These are phyloP conservation scores for Toxicodendron radicans DNA, from an alignment of 345 rosid genomes.

Conservation along the genomic window DNA sequence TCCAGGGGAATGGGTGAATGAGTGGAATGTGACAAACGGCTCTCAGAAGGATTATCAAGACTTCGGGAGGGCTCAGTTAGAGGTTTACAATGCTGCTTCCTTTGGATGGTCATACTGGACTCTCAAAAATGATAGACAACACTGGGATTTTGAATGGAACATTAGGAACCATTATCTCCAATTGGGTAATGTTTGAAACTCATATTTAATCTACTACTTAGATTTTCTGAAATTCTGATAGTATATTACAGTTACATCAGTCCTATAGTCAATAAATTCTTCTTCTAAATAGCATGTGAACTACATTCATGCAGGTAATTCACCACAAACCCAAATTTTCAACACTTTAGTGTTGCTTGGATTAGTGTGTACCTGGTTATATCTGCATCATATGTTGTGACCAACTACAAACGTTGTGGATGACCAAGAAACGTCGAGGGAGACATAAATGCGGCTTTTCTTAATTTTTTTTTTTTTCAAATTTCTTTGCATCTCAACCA, in stretches of 20 bases:
- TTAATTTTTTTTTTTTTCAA: background rate
- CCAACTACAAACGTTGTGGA: background rate
- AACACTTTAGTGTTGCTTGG: constrained; percentile 29
- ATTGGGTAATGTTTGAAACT: constrained; percentile 39
- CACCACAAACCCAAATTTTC: constrained; percentile 26
- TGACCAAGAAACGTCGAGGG: constrained; percentile 18
- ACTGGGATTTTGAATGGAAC: constrained; percentile 90
- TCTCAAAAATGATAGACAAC: constrained; percentile 59
- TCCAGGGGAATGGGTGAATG: constrained; percentile 84
- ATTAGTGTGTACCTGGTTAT: constrained; percentile 26
- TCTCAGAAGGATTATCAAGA: constrained; percentile 60
- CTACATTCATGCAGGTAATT: constrained; percentile 39
- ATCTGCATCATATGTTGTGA: constrained; percentile 29
- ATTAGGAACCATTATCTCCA: constrained; percentile 55
- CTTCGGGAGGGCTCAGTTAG: constrained; percentile 63
- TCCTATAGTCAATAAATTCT: background rate
- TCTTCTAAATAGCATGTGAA: constrained; percentile 6
- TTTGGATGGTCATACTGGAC: constrained; percentile 89
- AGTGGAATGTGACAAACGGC: constrained; percentile 58
- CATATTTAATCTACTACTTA: background rate
- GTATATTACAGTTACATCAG: background rate
- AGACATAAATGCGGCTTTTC: constrained; percentile 6
- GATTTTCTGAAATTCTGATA: background rate
- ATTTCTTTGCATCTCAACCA: background rate
- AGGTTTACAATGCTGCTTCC: constrained; percentile 63